phyloP scores from a whole-genome alignment of 2,329 filamentous ascomycete genomes.

The Monilinia aucupariae region DNA sequence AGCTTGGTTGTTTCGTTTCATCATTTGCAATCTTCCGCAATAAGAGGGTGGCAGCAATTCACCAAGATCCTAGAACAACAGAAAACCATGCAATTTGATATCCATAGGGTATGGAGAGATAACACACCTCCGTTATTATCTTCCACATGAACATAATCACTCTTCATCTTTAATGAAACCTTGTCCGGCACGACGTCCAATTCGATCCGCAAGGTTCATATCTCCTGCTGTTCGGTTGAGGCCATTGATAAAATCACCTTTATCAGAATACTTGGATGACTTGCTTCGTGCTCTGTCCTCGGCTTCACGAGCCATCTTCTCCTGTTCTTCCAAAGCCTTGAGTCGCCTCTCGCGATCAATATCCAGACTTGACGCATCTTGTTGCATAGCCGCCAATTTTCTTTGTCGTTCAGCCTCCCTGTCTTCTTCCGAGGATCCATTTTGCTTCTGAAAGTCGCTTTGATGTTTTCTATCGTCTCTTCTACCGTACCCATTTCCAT shows the following conservation, averaged over 20 bases:
- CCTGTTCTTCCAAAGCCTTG: slow-evolving; percentile 58
- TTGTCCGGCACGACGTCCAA: slow-evolving; percentile 43
- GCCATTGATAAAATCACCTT: slow-evolving; percentile 58
- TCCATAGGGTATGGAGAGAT: not conserved
- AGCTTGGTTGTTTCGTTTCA: not conserved
- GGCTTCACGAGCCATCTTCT: slow-evolving; percentile 57
- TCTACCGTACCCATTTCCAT: slow-evolving; percentile 27
- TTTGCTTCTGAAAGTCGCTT: not conserved
- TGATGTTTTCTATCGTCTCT: slow-evolving; percentile 28
- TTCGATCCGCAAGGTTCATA: slow-evolving; percentile 47
- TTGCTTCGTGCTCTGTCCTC: slow-evolving; percentile 59
- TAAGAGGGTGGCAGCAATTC: not conserved
- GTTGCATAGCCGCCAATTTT: slow-evolving; percentile 69
- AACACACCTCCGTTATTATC: slow-evolving; percentile 4
- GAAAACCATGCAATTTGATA: not conserved
- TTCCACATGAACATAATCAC: slow-evolving; percentile 12
- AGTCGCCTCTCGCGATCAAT: slow-evolving; percentile 63
- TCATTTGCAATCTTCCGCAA: slow-evolving; percentile 3
- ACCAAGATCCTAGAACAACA: not conserved
- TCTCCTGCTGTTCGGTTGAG: slow-evolving; percentile 55
- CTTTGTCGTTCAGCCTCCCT: slow-evolving; percentile 55
- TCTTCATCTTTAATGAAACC: slow-evolving; percentile 44
- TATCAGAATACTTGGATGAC: slow-evolving; percentile 57
- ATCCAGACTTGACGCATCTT: slow-evolving; percentile 64
- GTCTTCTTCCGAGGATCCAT: slow-evolving; percentile 25